A percentile compares a stretch with the other conserved stretches of the same genome.
phyloP scores from a whole-genome alignment of 441 rosid species.

The Pelargonium cotyledonis region DNA sequence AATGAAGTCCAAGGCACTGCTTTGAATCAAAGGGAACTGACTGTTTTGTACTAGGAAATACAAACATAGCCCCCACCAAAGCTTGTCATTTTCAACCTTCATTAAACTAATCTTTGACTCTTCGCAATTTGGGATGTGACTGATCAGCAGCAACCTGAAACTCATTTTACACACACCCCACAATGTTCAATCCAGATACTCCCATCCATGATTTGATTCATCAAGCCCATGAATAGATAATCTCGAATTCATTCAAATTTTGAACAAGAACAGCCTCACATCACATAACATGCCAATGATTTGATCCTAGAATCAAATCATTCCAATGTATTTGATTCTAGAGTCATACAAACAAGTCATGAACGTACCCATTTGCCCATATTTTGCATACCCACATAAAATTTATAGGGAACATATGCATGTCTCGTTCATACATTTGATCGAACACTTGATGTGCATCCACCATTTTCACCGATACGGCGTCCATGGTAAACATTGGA shows the following conservation, averaged over 20 bases:
- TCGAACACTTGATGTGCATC: constrained; percentile 4
- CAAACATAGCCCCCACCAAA: background rate
- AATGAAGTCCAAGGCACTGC: background rate
- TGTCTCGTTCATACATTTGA: background rate
- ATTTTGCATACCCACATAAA: background rate
- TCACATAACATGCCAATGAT: background rate
- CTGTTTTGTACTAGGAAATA: constrained; percentile 1
- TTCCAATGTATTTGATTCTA: background rate
- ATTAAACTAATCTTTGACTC: background rate
- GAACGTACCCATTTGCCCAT: background rate
- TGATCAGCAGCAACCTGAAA: background rate
- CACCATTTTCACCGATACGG: background rate
- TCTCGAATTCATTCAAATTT: background rate
- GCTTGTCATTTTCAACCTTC: background rate
- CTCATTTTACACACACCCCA: background rate
- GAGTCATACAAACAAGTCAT: background rate
- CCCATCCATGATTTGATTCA: background rate
- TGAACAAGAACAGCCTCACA: background rate
- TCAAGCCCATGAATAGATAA: background rate
- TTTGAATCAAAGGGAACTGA: background rate
- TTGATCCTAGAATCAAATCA: background rate
- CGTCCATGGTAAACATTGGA: background rate
- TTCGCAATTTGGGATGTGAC: background rate
- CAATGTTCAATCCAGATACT: background rate
- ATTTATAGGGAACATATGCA: background rate